A percentile compares a stretch with the other conserved stretches of the same genome.
These are phyloP conservation scores for Dendrocalamus sinicus DNA, from an alignment of 176 grass and related monocot species.

Conservation along the genomic window DNA sequence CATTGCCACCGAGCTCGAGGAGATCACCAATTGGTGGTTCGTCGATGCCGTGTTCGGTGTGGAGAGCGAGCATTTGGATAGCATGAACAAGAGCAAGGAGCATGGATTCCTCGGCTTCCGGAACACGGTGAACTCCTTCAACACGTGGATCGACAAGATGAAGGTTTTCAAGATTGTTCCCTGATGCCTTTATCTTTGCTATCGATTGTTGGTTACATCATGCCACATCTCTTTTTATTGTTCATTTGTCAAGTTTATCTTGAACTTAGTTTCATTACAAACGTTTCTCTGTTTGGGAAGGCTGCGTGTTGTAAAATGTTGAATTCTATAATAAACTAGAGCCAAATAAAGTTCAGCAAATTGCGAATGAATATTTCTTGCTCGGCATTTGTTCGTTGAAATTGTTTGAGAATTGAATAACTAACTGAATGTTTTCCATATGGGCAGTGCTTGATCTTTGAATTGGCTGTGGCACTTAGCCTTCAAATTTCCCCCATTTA, in stretches of 20 bases:
- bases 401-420: background rate
- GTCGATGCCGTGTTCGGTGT: conserved; percentile 37
- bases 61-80: conserved; percentile 56
- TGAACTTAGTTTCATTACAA: conserved; percentile 23
- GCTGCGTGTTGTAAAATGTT: conserved; percentile 44
- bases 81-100: conserved; percentile 98
- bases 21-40: conserved; percentile 79
- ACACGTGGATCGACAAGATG: conserved; percentile 80
- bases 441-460: background rate
- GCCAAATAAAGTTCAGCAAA: conserved; percentile 22
- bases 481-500: background rate
- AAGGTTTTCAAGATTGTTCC: conserved; percentile 80
- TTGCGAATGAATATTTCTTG: background rate
- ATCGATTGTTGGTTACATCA: background rate
- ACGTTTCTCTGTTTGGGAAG: background rate
- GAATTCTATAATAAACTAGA: conserved; percentile 29
- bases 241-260: background rate
- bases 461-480: background rate
- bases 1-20: conserved; percentile 44
- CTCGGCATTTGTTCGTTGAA: background rate
- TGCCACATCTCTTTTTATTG: background rate
- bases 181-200: conserved; percentile 30
- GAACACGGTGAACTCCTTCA: conserved; percentile 71
- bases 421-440: background rate
- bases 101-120: conserved; percentile 89